Conservation (phyloP, 805 yeast species). For the Candida succiphila region DNA sequence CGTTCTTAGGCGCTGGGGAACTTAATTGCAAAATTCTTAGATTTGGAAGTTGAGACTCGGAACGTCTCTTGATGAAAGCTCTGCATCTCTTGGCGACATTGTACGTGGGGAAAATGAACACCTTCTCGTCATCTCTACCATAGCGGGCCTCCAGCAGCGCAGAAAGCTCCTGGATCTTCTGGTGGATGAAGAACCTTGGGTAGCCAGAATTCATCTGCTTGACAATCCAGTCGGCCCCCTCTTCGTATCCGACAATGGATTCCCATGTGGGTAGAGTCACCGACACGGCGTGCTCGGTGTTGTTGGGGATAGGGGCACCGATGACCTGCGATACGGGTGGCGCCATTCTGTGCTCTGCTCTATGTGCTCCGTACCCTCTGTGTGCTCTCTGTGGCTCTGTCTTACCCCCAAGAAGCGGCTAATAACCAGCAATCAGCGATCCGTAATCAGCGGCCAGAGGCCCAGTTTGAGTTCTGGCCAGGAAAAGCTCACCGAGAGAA, state of each 20-base stretch:
- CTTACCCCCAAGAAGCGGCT: too few species aligned
- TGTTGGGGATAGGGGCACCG: conserved; percentile 83
- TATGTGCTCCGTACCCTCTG: too few species aligned
- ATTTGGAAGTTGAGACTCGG: conserved; percentile 22
- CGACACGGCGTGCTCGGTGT: conserved; percentile 88
- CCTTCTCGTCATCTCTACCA: conserved; percentile 70
- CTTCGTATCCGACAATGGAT: conserved; percentile 86
- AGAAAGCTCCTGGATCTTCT: conserved; percentile 47
- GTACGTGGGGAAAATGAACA: conserved; percentile 71
- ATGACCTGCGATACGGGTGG: conserved; percentile 18
- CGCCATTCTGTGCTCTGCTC: neutral
- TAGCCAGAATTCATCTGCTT: conserved; percentile 76
- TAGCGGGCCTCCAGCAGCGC: conserved; percentile 51
- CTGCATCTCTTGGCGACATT: conserved; percentile 78
- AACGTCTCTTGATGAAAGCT: conserved; percentile 50
- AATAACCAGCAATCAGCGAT: too few species aligned
- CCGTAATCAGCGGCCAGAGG: too few species aligned
- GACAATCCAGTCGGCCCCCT: conserved; percentile 76
- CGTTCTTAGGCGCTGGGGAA: conserved; percentile 54
- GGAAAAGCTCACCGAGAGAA: too few species aligned
- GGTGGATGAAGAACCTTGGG: conserved; percentile 74
- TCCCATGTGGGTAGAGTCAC: conserved; percentile 95
- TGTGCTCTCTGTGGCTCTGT: too few species aligned
- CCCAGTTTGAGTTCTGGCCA: too few species aligned
- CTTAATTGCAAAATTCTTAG: conserved; percentile 65